phyloP scores from a whole-genome alignment of 371 early-diverging fungal genomes.

The Mycotypha africana region DNA sequence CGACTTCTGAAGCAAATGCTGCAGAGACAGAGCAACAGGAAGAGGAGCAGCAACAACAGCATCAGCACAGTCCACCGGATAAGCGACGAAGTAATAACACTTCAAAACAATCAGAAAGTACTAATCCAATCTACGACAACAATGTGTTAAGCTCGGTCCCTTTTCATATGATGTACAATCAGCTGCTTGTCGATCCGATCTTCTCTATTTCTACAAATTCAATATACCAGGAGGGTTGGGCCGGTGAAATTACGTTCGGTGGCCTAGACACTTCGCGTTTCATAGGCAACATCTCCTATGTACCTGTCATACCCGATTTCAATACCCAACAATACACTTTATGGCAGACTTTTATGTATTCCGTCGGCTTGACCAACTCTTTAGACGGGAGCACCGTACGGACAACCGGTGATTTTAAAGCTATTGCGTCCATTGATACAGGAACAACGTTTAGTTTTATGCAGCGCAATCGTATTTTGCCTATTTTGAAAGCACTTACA shows the following conservation, averaged over 20 bases:
- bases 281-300: constrained; percentile 42
- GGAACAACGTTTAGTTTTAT: constrained; percentile 31
- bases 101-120: too few species aligned
- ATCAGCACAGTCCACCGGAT: too few species aligned
- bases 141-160: constrained; percentile 22
- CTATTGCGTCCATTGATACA: constrained; percentile 16
- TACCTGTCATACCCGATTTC: constrained; percentile 17
- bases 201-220: constrained; percentile 20
- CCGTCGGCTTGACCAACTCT: constrained; percentile 20
- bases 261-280: constrained; percentile 45
- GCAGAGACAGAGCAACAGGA: too few species aligned
- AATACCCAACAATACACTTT: neutral
- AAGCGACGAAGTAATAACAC: too few species aligned
- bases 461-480: neutral
- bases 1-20: too few species aligned
- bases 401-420: too few species aligned
- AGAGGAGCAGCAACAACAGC: too few species aligned
- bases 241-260: constrained; percentile 56
- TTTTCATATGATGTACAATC: constrained; percentile 24
- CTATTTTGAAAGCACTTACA: constrained; percentile 5
- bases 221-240: constrained; percentile 1
- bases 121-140: too few species aligned
- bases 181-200: constrained; percentile 20
- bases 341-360: neutral
- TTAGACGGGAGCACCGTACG: too few species aligned